Conservation (phyloP, 2,329 filamentous ascomycete genomes). For the Tolypocladium endophyticum region DNA sequence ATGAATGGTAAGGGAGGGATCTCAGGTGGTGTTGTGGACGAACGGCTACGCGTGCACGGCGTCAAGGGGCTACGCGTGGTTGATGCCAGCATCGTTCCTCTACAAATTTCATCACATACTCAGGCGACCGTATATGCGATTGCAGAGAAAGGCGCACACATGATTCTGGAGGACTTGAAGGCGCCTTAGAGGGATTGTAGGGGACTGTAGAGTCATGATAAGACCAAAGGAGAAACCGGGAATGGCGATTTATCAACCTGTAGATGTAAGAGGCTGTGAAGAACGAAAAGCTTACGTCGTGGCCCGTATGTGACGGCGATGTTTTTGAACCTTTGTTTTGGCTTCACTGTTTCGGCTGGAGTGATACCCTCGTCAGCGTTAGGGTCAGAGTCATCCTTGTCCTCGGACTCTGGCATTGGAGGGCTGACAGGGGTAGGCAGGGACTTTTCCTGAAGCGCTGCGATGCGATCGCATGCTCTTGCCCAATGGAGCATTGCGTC, state of each 20-base stretch:
- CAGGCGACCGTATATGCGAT: conserved; percentile 20
- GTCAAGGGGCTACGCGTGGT: conserved; percentile 11
- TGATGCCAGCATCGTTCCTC: conserved; percentile 15
- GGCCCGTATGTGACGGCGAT: too few relatives aligned
- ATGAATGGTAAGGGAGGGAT: conserved; percentile 20
- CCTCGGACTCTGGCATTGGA: too few relatives aligned
- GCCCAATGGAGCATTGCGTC: too few relatives aligned
- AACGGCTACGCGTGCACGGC: conserved; percentile 13
- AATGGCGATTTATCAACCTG: neutral
- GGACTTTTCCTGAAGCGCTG: too few relatives aligned
- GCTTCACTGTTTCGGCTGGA: too few relatives aligned
- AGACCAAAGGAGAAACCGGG: neutral
- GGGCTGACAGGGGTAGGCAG: too few relatives aligned
- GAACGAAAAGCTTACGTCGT: too few relatives aligned
- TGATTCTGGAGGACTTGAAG: conserved; percentile 16
- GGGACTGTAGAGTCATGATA: neutral
- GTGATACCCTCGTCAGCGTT: too few relatives aligned
- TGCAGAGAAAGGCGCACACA: conserved; percentile 19
- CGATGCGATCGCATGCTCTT: too few relatives aligned
- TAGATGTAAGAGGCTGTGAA: neutral
- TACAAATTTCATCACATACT: conserved; percentile 14
- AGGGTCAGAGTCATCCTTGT: too few relatives aligned
- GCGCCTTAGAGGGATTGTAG: too few relatives aligned
- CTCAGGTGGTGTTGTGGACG: conserved; percentile 17
- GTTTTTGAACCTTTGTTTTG: too few relatives aligned